Conservation (phyloP, 2,329 filamentous ascomycete species). For the Thielaviopsis ethacetica region DNA sequence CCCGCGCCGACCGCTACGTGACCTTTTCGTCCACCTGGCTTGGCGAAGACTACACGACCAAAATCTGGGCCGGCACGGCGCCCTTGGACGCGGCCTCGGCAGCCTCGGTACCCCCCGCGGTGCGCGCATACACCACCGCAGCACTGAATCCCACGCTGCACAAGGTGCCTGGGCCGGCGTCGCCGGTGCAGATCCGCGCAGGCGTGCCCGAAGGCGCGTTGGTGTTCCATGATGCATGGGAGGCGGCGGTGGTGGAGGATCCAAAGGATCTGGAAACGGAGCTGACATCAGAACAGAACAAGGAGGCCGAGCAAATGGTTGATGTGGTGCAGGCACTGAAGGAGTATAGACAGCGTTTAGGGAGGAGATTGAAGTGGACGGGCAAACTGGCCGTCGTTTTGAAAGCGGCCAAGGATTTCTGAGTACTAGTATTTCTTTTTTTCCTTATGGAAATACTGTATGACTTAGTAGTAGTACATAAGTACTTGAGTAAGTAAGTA, state of each 20-base stretch:
- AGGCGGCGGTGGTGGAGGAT: slow-evolving; percentile 28
- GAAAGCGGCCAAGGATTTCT: not conserved
- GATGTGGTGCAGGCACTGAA: slow-evolving; percentile 7
- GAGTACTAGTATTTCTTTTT: no score
- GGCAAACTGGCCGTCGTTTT: not conserved
- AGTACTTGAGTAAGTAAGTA: no score
- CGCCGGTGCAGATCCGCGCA: slow-evolving; percentile 31
- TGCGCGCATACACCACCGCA: slow-evolving; percentile 15
- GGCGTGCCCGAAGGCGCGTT: slow-evolving; percentile 30
- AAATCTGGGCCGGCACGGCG: slow-evolving; percentile 17
- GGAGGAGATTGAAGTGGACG: not conserved
- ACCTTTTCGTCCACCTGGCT: slow-evolving; percentile 16
- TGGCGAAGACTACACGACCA: slow-evolving; percentile 17
- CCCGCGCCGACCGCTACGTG: slow-evolving; percentile 7
- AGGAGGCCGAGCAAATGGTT: not conserved
- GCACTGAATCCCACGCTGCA: slow-evolving; percentile 21
- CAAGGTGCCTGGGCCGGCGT: slow-evolving; percentile 28
- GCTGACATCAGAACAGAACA: not conserved
- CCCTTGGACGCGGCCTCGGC: slow-evolving; percentile 12
- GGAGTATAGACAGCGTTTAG: not conserved
- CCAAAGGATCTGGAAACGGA: not conserved
- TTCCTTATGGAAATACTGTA: no score
- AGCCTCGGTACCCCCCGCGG: slow-evolving; percentile 4
- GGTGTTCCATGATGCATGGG: slow-evolving; percentile 37
- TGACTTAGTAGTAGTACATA: no score